Percentiles rank a stretch among this genome's conserved stretches.
Evolutionary conservation across 768 basidiomycete genomes (phyloP).

Genomic region (Clavulina sp.): DNA sequence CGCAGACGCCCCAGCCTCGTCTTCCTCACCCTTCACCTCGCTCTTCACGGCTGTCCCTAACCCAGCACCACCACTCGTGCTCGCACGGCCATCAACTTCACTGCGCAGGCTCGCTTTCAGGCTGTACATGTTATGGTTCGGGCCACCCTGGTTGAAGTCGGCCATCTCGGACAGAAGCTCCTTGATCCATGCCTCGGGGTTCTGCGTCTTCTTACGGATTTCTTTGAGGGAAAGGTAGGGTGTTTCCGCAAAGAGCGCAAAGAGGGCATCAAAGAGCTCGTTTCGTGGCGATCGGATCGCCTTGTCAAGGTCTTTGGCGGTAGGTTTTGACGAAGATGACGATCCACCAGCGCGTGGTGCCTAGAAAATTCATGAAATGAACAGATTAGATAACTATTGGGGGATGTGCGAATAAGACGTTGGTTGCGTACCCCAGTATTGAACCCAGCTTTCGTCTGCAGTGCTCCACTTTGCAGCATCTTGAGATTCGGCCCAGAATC

Average conservation of each 20-base stretch:
- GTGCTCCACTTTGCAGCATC: constrained; percentile 12
- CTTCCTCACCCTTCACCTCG: background rate
- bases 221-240: constrained; percentile 22
- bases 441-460: constrained; percentile 7
- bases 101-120: constrained; percentile 6
- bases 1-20: constrained; percentile 3
- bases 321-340: background rate
- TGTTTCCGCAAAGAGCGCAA: constrained; percentile 17
- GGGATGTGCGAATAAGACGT: background rate
- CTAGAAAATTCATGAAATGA: background rate
- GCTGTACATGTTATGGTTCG: constrained; percentile 2
- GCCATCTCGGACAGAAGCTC: constrained; percentile 19
- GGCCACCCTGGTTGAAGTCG: constrained; percentile 14
- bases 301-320: background rate
- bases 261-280: constrained; percentile 24
- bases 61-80: background rate
- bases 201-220: constrained; percentile 16
- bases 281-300: constrained; percentile 16
- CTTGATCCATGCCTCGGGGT: constrained; percentile 20
- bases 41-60: no score
- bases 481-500: constrained; percentile 6
- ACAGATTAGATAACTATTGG: background rate
- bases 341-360: background rate
- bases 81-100: background rate
- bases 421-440: background rate